Evolutionary conservation across 2,329 filamentous ascomycete species (phyloP).

Genomic region (Nothophoma quercina): DNA sequence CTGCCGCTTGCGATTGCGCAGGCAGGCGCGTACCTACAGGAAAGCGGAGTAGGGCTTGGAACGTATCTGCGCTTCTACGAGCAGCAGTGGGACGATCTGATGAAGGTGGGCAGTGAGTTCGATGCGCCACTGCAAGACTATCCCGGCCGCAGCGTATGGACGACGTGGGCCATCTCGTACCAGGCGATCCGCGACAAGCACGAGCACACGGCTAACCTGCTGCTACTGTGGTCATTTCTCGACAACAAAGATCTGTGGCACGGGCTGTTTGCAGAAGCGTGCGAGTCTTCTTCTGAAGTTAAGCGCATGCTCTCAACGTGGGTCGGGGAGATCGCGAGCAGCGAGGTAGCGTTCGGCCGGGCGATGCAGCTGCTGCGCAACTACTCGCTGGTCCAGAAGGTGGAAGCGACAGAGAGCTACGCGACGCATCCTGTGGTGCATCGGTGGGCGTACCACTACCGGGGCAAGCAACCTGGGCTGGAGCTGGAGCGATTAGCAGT

Average conservation of each 20-base stretch:
- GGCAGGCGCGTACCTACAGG: conserved; percentile 31
- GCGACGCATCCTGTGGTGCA: conserved; percentile 31
- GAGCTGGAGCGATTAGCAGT: conserved; percentile 20
- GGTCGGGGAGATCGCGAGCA: conserved; percentile 20
- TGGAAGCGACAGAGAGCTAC: conserved; percentile 20
- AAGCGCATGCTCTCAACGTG: conserved; percentile 21
- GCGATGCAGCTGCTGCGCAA: conserved; percentile 30
- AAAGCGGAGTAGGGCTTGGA: conserved; percentile 24
- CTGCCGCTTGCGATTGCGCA: conserved; percentile 33
- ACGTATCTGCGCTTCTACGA: conserved; percentile 37
- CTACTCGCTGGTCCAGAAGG: conserved; percentile 35
- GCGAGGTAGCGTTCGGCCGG: conserved; percentile 24
- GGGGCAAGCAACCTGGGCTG: conserved; percentile 20
- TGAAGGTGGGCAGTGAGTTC: conserved; percentile 12
- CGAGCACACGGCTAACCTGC: conserved; percentile 29
- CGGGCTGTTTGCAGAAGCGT: conserved; percentile 28
- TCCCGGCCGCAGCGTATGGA: conserved; percentile 35
- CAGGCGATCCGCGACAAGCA: conserved; percentile 33
- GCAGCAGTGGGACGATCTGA: conserved; percentile 35
- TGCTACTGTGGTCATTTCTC: conserved; percentile 40
- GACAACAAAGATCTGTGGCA: conserved; percentile 38
- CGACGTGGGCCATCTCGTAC: conserved; percentile 44
- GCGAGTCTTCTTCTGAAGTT: conserved; percentile 3
- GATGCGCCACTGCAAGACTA: conserved; percentile 33
- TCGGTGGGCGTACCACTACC: conserved; percentile 22